A percentile compares a stretch with the other conserved stretches of the same genome.
Evolutionary conservation across 2,329 filamentous ascomycete genomes (phyloP).

Genomic region (Nannizziopsis arthrosporioides): DNA sequence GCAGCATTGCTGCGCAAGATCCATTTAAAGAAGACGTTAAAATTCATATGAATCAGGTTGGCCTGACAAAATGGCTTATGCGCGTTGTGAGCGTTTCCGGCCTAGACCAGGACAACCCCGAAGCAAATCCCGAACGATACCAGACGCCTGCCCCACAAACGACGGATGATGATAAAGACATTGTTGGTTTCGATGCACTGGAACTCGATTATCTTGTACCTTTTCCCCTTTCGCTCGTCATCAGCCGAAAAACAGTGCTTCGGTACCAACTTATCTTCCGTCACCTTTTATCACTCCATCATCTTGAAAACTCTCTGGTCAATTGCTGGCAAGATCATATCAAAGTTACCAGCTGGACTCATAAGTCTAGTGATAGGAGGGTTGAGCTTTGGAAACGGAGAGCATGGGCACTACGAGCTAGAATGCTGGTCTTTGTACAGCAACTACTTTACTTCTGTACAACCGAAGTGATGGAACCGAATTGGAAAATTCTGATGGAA

Average conservation of each 20-base stretch:
- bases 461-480: constrained; percentile 91
- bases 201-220: constrained; percentile 91
- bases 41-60: constrained; percentile 91
- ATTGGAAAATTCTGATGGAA: constrained; percentile 92
- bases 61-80: constrained; percentile 86
- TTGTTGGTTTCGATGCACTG: constrained; percentile 79
- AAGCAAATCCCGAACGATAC: constrained; percentile 54
- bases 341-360: constrained; percentile 67
- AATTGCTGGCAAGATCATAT: constrained; percentile 85
- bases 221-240: constrained; percentile 88
- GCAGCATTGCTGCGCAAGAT: constrained; percentile 83
- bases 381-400: constrained; percentile 88
- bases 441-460: constrained; percentile 96
- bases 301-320: constrained; percentile 78
- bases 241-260: constrained; percentile 92
- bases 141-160: constrained; percentile 57
- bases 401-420: constrained; percentile 79
- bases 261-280: constrained; percentile 93
- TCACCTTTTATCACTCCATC: constrained; percentile 77
- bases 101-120: constrained; percentile 67
- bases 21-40: constrained; percentile 98
- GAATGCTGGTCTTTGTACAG: constrained; percentile 96
- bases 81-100: constrained; percentile 94
- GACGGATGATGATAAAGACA: constrained; percentile 65
- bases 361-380: constrained; percentile 58